These are phyloP conservation scores for Fusarium goolgardi DNA, from an alignment of 2,329 filamentous ascomycete species.

Conservation along the genomic window DNA sequence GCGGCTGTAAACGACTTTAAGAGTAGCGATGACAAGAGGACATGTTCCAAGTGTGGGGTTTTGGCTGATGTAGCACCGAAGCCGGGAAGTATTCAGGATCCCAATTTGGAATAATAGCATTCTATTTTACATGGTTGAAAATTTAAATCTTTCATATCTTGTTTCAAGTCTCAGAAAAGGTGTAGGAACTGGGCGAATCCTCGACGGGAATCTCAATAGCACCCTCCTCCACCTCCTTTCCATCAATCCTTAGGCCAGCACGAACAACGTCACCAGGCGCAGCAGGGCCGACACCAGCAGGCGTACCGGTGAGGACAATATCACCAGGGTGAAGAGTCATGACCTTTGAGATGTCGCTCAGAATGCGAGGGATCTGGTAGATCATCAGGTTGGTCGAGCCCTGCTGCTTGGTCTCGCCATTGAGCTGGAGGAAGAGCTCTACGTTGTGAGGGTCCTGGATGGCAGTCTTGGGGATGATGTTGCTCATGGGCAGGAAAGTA, in stretches of 20 bases:
- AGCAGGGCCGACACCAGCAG: conserved; percentile 92
- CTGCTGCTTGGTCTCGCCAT: conserved; percentile 79
- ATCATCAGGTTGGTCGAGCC: conserved; percentile 96
- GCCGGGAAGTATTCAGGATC: conserved; percentile 68
- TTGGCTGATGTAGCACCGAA: conserved; percentile 78
- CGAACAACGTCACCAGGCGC: conserved; percentile 87
- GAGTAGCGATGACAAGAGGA: conserved; percentile 73
- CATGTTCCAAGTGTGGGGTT: conserved; percentile 79
- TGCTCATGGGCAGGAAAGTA: conserved; percentile 90
- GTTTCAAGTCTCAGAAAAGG: conserved; percentile 73
- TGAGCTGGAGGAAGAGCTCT: conserved; percentile 87
- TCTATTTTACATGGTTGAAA: conserved; percentile 28
- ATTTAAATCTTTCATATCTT: not conserved
- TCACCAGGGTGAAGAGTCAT: conserved; percentile 95
- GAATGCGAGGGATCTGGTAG: conserved; percentile 85
- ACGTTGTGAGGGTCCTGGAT: conserved; percentile 90
- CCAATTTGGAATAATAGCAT: conserved; percentile 59
- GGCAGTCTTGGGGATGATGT: conserved; percentile 80
- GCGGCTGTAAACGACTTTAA: conserved; percentile 86
- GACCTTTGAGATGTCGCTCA: conserved; percentile 92
- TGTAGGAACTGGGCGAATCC: conserved; percentile 81
- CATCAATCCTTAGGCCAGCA: conserved; percentile 81
- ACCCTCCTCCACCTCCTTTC: conserved; percentile 86
- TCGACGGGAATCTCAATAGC: conserved; percentile 85
- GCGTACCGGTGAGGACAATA: conserved; percentile 95